Evolutionary conservation across 495 filamentous ascomycete genomes (phyloP), one percentile per base, ranked within the genome.

Genomic region (Penicillium paradoxum): DNA sequence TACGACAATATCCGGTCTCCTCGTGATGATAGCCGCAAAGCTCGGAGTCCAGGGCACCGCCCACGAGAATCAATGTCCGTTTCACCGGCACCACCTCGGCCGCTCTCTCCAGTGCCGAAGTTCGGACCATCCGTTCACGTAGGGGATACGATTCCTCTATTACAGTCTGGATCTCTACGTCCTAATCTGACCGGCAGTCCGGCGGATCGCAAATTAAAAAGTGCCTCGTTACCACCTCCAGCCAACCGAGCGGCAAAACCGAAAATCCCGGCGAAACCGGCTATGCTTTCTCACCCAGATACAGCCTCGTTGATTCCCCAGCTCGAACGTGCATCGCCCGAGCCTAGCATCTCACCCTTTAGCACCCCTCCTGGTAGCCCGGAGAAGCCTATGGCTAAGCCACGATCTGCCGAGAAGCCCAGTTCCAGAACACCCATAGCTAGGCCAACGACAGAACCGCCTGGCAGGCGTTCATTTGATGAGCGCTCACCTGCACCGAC

Each of bases 181-280:
- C 45, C 58, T 27, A 47, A 65, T 57, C 50, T 56, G 54, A 46
- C 41, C 57, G 36, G 60, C 9, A 65, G 61, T 30, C 52, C 59
- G 11, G 45, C 58, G 15, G 68, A 69, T 21, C 58, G 71, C n/a
- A 68, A 73, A 47, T 36, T 57, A 21, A 73, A 75, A 53, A 74
- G 70, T 53, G 57, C 54, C 6, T 76, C 74, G 30, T 52, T 73
- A 30, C 88, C 93, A 18, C 85, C 88, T 13, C 87, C 86, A 6
- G 77, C 89, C 27, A 93, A 93, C 59, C 81, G 93, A 39, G 83
- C 83, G 33, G 85, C 86, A 17, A 97, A 95, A 69, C 91, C 91
- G 4, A 85, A 82, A 68, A 78, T 91, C 59, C 71, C 76, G 37
- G 69, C 71, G 0, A 79, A 77, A 58, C 78, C 77, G 0, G 58